Percentiles rank a stretch among this genome's conserved stretches.
These are phyloP conservation scores for Aphanomyces euteiches DNA, from an alignment of 352 stramenopile species.

Conservation along the genomic window DNA sequence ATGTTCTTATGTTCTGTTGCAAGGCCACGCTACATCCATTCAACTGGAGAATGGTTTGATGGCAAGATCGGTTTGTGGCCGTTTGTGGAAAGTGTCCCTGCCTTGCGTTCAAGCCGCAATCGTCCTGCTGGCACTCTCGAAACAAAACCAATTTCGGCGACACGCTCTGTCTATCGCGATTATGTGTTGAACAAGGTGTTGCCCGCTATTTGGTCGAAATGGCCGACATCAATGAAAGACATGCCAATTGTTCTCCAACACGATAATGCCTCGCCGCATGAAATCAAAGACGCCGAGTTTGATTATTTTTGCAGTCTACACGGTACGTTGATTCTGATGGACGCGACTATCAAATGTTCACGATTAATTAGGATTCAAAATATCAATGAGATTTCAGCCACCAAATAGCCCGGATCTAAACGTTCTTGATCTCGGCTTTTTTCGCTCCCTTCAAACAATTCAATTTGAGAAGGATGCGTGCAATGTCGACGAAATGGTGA, in stretches of 20 bases:
- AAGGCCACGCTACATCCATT: neutral
- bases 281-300: neutral
- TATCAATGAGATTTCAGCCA: constrained; percentile 28
- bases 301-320: neutral
- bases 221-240: neutral
- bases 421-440: constrained; percentile 36
- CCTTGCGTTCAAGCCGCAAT: neutral
- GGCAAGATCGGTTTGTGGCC: neutral
- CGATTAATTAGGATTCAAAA: neutral
- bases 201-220: neutral
- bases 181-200: neutral
- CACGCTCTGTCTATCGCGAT: neutral
- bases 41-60: neutral
- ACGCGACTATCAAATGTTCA: neutral
- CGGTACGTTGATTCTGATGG: neutral
- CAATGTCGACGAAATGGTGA: constrained; percentile 6
- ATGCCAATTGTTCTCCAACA: neutral
- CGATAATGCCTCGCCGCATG: neutral
- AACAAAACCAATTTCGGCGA: neutral
- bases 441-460: constrained; percentile 33
- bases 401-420: constrained; percentile 37
- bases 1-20: neutral
- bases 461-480: constrained; percentile 17
- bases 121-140: neutral
- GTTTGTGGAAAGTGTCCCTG: neutral